phyloP scores from a whole-genome alignment of 1,284 basidiomycete genomes.

The Pyrrhoderma noxium region DNA sequence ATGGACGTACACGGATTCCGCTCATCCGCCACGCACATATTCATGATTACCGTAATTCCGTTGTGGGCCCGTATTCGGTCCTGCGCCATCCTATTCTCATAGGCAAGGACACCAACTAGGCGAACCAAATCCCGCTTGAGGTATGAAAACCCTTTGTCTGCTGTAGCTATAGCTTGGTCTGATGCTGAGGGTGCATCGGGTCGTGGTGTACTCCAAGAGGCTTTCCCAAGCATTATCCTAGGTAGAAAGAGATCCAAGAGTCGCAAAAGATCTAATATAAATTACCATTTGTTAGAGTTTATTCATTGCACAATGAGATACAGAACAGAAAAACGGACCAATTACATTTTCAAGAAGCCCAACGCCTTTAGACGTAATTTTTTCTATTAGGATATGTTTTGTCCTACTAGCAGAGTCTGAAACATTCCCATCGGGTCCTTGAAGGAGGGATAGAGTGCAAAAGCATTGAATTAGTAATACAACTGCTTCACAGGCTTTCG shows the following conservation, averaged over 20 bases:
- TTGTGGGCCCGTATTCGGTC: constrained; percentile 62
- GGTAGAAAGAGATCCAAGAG: constrained; percentile 70
- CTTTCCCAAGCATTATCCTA: constrained; percentile 65
- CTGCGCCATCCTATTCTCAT: constrained; percentile 57
- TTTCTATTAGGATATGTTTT: constrained; percentile 9
- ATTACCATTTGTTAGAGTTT: constrained; percentile 10
- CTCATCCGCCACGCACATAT: constrained; percentile 83
- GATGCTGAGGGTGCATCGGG: constrained; percentile 19
- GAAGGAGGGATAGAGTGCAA: constrained; percentile 53
- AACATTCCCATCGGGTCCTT: constrained; percentile 31
- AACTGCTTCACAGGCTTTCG: constrained; percentile 72
- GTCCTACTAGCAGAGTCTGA: constrained; percentile 7
- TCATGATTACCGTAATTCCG: constrained; percentile 76
- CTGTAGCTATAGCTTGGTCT: constrained; percentile 21
- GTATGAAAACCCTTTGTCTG: constrained; percentile 63
- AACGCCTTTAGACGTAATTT: background rate
- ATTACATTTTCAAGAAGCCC: constrained; percentile 13
- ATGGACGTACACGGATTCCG: constrained; percentile 76
- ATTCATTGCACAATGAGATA: constrained; percentile 10
- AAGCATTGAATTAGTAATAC: constrained; percentile 75
- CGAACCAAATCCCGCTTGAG: constrained; percentile 81
- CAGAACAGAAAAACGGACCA: constrained; percentile 3
- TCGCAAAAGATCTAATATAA: constrained; percentile 52
- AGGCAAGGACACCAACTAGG: constrained; percentile 66
- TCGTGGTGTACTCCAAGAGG: constrained; percentile 22